These are phyloP conservation scores for Macrophomina tecta DNA, from an alignment of 2,329 filamentous ascomycete species.

Conservation along the genomic window DNA sequence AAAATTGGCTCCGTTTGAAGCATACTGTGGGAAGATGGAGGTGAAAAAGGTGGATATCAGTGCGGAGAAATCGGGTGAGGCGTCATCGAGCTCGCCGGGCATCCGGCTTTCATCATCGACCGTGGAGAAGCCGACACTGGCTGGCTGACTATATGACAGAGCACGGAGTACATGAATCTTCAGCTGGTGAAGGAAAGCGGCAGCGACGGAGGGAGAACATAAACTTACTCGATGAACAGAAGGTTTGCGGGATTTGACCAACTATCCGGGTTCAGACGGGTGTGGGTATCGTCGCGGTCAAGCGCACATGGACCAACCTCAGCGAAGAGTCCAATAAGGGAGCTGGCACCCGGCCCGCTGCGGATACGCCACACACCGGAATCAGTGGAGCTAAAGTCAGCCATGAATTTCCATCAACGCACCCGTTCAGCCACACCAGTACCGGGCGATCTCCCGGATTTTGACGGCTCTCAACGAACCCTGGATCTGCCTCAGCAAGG, in stretches of 20 bases:
- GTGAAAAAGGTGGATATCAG: not conserved
- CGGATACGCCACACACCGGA: not conserved
- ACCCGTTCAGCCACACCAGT: conserved; percentile 6
- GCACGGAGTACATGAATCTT: not conserved
- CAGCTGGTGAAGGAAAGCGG: not conserved
- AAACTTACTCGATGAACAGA: not conserved
- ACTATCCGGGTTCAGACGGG: not conserved
- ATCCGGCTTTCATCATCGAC: not conserved
- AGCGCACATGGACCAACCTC: not conserved
- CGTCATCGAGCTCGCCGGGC: not conserved
- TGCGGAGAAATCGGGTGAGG: not conserved
- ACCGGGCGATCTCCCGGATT: conserved; percentile 9
- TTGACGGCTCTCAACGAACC: conserved; percentile 9
- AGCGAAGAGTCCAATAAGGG: not conserved
- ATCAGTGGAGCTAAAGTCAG: not conserved
- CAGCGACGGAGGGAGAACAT: not conserved
- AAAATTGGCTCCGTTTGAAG: not conserved
- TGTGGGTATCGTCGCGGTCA: not conserved
- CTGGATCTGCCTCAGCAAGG: not conserved
- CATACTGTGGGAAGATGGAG: not conserved
- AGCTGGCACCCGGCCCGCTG: conserved; percentile 3
- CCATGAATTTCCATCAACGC: conserved; percentile 6
- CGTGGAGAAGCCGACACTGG: not conserved
- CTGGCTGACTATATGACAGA: not conserved
- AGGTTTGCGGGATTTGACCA: not conserved